Evolutionary conservation across 1,284 basidiomycete species (phyloP).

Genomic region (Pascua sp.): DNA sequence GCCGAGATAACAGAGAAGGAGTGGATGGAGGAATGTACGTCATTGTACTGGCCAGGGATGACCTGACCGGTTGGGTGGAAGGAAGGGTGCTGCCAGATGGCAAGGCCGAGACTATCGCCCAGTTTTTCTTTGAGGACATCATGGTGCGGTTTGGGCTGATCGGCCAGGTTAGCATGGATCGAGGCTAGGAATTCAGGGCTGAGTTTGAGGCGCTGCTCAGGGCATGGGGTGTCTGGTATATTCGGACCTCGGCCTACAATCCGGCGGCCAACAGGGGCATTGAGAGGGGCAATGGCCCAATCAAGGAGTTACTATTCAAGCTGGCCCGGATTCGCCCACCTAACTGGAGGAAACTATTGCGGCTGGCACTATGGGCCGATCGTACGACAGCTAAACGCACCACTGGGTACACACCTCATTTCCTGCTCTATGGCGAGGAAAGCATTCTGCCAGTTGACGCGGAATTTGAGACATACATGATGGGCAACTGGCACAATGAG

Average conservation of each 20-base stretch:
- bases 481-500: background rate
- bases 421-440: slow-evolving; percentile 3
- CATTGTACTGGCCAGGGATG: background rate
- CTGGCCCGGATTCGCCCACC: background rate
- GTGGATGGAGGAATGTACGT: background rate
- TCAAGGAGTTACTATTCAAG: slow-evolving; percentile 11
- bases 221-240: background rate
- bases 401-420: slow-evolving; percentile 1
- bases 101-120: background rate
- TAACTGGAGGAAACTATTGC: too few species aligned
- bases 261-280: slow-evolving; percentile 4
- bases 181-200: background rate
- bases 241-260: slow-evolving; percentile 1
- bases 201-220: background rate
- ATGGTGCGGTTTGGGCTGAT: background rate
- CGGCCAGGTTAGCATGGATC: background rate
- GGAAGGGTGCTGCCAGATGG: background rate
- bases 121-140: background rate
- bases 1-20: background rate
- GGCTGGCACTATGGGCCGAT: slow-evolving; percentile 8
- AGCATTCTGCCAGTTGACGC: slow-evolving; percentile 6
- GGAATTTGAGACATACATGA: background rate
- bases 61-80: slow-evolving; percentile 7
- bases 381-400: slow-evolving; percentile 5
- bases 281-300: slow-evolving; percentile 4